Evolutionary conservation across 805 yeast species (phyloP).

Genomic region (Sugiyamaella smithiae): DNA sequence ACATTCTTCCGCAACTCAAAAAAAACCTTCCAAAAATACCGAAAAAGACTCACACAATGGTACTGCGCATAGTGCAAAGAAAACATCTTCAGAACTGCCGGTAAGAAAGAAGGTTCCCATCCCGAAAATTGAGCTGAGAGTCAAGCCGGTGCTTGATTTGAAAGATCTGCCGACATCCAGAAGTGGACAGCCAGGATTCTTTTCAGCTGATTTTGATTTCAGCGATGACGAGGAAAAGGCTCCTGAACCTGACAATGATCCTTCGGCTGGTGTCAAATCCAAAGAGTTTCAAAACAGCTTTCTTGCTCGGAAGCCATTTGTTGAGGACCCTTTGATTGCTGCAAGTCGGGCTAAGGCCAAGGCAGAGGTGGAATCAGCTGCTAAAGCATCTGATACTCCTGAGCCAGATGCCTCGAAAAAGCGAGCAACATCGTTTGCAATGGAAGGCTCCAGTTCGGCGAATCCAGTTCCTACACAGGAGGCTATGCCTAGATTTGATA

Average conservation of each 20-base stretch:
- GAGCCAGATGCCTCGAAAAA: too few relatives aligned
- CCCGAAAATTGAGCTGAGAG: slow-evolving; percentile 15
- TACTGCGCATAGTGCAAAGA: not conserved
- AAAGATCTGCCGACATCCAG: slow-evolving; percentile 28
- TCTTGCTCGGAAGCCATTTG: not conserved
- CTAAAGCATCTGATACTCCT: too few relatives aligned
- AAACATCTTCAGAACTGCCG: slow-evolving; percentile 2
- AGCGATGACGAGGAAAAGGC: slow-evolving; percentile 29
- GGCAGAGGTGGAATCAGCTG: slow-evolving; percentile 4
- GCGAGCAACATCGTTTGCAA: too few relatives aligned
- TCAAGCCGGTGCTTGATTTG: slow-evolving; percentile 24
- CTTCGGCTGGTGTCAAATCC: not conserved
- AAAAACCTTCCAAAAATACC: not conserved
- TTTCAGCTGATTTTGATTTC: slow-evolving; percentile 35
- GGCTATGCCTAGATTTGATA: too few relatives aligned
- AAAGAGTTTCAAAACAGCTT: not conserved
- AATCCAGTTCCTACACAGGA: too few relatives aligned
- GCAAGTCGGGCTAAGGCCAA: slow-evolving; percentile 3
- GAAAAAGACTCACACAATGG: not conserved
- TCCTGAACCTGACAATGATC: not conserved
- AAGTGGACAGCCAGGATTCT: slow-evolving; percentile 33
- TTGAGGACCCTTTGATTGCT: not conserved
- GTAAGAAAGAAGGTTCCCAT: slow-evolving; percentile 16
- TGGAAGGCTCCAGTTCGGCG: too few relatives aligned
- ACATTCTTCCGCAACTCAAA: not conserved